Evolutionary conservation across 1,284 basidiomycete species (phyloP), one percentile per base, ranked within the genome.

Genomic region (Blastosporella zonata): DNA sequence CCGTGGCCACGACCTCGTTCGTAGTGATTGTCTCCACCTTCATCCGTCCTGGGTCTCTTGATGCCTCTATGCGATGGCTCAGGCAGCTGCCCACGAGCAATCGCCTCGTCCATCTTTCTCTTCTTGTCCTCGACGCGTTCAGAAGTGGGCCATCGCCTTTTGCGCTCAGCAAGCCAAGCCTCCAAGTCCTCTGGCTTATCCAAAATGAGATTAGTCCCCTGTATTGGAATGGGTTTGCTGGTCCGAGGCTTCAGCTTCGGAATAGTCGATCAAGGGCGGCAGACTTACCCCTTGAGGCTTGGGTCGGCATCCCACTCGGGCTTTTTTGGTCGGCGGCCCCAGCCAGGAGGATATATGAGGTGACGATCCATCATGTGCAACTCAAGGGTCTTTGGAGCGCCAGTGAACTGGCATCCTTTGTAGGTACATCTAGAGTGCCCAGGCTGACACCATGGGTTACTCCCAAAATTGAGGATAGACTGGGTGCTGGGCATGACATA

Each of bases 291-390:
- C 68, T 79, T 87, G 49, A 87, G 69, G 67, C 79, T 84, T 15
- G 83, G 86, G 65, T 88, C 86, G 3, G 85, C 79, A 61, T 91
- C 88, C 81, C 87, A 87, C 40, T 83, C 83, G 6, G 65, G 55
- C 52, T 71, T 77, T 55, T 77, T 77, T 60, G 78, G 79, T 54
- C 74, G 75, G 50, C 82, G 78, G 43, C 88, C 77, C 81, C 87
- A 89, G 17, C 81, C 86, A 36, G 78, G 75, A 13, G 88, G 87
- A 58, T 84, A 93, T 43, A 94, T 84, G 42, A 95, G 71, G 67
- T 95, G 93, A 17, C 92, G 74, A 63, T 96, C 93, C 82, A 93
- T 93, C 79, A 87, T 90, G 63, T 96, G 93, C 17, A 78, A 75
- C 63, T 91, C 84, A 3, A 95, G 81, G 22, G 82, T 73, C 60